Evolutionary conservation across 2,329 filamentous ascomycete genomes (phyloP).

Genomic region (Ceratocystis smalleyi): DNA sequence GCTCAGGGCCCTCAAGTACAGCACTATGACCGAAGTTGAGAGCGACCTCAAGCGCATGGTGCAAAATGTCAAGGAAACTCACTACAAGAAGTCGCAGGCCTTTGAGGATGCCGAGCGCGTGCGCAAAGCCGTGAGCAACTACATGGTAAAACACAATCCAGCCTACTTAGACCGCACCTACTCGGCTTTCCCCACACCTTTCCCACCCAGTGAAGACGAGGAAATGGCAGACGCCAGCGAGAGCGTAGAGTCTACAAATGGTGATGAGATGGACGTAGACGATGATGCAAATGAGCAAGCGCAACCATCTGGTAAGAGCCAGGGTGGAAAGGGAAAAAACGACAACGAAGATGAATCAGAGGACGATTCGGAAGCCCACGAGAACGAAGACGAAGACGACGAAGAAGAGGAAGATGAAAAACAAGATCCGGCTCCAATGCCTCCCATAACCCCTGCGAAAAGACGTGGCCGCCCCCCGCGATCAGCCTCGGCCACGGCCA

Average conservation of each 20-base stretch:
- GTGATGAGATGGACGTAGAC: slow-evolving; percentile 14
- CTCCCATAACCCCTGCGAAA: slow-evolving; percentile 7
- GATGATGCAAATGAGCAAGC: slow-evolving; percentile 20
- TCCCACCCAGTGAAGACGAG: slow-evolving; percentile 39
- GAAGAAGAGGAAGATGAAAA: slow-evolving; percentile 22
- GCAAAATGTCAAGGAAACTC: slow-evolving; percentile 72
- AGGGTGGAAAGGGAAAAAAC: slow-evolving; percentile 20
- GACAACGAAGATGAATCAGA: slow-evolving; percentile 24
- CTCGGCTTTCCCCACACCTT: slow-evolving; percentile 55
- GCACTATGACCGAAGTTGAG: slow-evolving; percentile 58
- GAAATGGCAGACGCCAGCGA: slow-evolving; percentile 24
- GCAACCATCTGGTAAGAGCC: neutral
- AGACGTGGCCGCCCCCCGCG: slow-evolving; percentile 14
- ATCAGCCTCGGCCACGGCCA: neutral
- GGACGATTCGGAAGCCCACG: slow-evolving; percentile 22
- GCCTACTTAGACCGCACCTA: slow-evolving; percentile 58
- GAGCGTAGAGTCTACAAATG: slow-evolving; percentile 18
- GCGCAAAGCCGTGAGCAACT: slow-evolving; percentile 71
- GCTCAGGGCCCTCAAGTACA: slow-evolving; percentile 52
- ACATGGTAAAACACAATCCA: slow-evolving; percentile 75
- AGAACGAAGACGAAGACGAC: slow-evolving; percentile 22
- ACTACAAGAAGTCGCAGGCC: slow-evolving; percentile 53
- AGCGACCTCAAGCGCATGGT: slow-evolving; percentile 80
- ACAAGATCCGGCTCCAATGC: slow-evolving; percentile 8
- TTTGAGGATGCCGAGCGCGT: slow-evolving; percentile 78